These are phyloP conservation scores for Rhodotorula taiwanensis DNA, from an alignment of 768 basidiomycete species.

Conservation along the genomic window DNA sequence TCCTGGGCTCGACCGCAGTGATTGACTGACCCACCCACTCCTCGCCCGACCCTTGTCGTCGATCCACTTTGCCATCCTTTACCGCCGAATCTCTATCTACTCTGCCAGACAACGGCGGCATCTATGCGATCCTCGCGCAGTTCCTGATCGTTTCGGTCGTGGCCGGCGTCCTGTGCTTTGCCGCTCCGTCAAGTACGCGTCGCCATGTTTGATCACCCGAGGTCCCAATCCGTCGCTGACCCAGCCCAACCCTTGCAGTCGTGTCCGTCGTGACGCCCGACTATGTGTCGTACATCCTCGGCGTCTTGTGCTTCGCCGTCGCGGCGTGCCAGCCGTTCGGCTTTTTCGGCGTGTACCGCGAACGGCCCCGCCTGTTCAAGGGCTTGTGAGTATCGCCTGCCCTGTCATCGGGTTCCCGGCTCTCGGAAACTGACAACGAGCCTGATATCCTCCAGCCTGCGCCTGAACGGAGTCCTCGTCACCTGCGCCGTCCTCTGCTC, in stretches of 20 bases:
- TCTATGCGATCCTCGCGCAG: constrained; percentile 70
- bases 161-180: constrained; percentile 65
- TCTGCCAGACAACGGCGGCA: constrained; percentile 66
- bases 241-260: constrained; percentile 42
- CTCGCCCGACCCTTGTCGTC: background rate
- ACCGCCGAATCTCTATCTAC: background rate
- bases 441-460: constrained; percentile 53
- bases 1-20: too few species aligned
- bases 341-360: constrained; percentile 73
- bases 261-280: constrained; percentile 83
- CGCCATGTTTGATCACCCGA: too few species aligned
- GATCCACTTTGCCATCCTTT: background rate
- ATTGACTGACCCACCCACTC: background rate
- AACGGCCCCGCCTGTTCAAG: constrained; percentile 45
- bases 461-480: constrained; percentile 56
- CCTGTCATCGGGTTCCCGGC: background rate
- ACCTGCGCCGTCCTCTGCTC: constrained; percentile 61
- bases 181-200: constrained; percentile 68
- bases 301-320: constrained; percentile 65
- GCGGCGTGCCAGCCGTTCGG: constrained; percentile 73
- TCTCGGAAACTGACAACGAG: too few species aligned
- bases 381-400: constrained; percentile 19
- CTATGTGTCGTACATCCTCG: constrained; percentile 67
- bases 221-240: background rate
- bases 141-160: constrained; percentile 62